Percentiles rank a stretch among this genome's conserved stretches.
Conservation (phyloP, 2,329 filamentous ascomycete species). For the Rhynchosporium secalis region DNA sequence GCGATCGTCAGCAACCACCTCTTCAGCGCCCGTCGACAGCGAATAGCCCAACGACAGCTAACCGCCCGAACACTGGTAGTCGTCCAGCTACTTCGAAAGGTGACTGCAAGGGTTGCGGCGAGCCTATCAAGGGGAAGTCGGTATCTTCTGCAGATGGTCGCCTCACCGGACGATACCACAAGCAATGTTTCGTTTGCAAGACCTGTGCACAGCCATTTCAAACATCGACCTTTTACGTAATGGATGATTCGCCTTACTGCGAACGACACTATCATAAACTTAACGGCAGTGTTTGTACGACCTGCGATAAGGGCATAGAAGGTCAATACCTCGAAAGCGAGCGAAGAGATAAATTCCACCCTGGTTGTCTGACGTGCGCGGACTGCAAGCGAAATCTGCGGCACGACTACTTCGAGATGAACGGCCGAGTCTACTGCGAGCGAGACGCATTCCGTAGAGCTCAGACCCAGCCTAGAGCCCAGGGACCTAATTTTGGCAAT, state of each 20-base stretch:
- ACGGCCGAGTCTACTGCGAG: slow-evolving; percentile 80
- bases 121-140: slow-evolving; percentile 83
- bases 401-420: slow-evolving; percentile 90
- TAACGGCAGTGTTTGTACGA: slow-evolving; percentile 81
- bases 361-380: slow-evolving; percentile 80
- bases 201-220: slow-evolving; percentile 80
- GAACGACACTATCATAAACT: slow-evolving; percentile 89
- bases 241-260: slow-evolving; percentile 85
- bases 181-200: slow-evolving; percentile 88
- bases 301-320: slow-evolving; percentile 84
- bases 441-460: slow-evolving; percentile 63
- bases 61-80: slow-evolving; percentile 14
- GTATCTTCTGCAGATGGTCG: slow-evolving; percentile 92
- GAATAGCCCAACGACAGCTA: slow-evolving; percentile 7
- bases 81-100: slow-evolving; percentile 46
- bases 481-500: slow-evolving; percentile 23
- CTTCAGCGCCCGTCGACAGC: slow-evolving; percentile 12
- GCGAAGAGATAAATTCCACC: slow-evolving; percentile 75
- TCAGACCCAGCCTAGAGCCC: slow-evolving; percentile 30
- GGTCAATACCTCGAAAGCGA: slow-evolving; percentile 91
- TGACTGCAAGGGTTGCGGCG: slow-evolving; percentile 78
- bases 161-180: slow-evolving; percentile 91
- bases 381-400: slow-evolving; percentile 73
- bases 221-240: slow-evolving; percentile 90
- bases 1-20: slow-evolving; percentile 16